Evolutionary conservation across 495 filamentous ascomycete genomes (phyloP).

Genomic region (Xylaria telfairii): DNA sequence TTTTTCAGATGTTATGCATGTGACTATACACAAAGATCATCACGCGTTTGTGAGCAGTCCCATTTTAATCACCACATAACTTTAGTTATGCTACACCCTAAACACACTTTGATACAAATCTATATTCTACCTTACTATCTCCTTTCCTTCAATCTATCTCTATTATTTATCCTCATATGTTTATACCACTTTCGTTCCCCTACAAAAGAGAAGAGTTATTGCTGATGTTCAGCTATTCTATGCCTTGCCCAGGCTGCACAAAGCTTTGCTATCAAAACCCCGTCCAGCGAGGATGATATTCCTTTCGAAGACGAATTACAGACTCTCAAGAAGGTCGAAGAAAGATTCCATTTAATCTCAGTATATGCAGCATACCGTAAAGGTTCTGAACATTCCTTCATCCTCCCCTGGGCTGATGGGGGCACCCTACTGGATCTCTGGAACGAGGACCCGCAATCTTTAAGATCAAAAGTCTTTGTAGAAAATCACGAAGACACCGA

Average conservation of each 20-base stretch:
- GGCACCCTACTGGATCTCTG: background rate
- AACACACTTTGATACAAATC: too few species aligned
- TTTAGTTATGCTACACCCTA: too few species aligned
- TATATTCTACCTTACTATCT: too few species aligned
- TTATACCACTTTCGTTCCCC: too few species aligned
- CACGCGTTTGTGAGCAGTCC: too few species aligned
- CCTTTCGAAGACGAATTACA: background rate
- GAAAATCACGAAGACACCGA: background rate
- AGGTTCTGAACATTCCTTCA: background rate
- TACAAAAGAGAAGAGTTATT: too few species aligned
- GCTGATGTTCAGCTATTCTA: too few species aligned
- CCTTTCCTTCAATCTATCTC: too few species aligned
- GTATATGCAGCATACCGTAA: background rate
- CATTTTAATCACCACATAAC: too few species aligned
- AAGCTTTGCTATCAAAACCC: background rate
- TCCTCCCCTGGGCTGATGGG: constrained; percentile 10
- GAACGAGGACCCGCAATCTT: background rate
- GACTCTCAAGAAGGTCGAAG: background rate
- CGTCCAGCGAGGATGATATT: background rate
- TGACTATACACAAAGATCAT: background rate
- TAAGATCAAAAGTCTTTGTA: background rate
- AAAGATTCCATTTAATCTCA: background rate
- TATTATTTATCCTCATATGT: too few species aligned
- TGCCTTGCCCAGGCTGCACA: too few species aligned
- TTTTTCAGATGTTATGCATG: too few species aligned